Evolutionary conservation across 345 rosid species (phyloP).

Genomic region (Physaria fendleri): DNA sequence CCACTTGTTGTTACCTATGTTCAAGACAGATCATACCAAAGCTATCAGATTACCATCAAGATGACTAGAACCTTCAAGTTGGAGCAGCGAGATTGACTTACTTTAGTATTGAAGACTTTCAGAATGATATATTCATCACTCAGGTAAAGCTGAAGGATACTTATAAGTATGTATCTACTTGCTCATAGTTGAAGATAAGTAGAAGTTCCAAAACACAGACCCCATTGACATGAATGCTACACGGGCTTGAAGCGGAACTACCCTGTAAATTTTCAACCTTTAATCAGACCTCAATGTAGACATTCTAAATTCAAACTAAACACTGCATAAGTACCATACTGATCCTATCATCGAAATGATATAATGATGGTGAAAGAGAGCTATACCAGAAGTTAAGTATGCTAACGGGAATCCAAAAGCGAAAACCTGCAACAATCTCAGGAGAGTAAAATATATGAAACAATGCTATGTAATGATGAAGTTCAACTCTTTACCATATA

Average conservation of each 20-base stretch:
- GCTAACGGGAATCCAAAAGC: conserved; percentile 97
- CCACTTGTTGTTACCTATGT: background rate
- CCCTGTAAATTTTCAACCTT: conserved; percentile 45
- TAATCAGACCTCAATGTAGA: background rate
- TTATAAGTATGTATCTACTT: conserved; percentile 37
- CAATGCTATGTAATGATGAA: background rate
- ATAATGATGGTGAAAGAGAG: background rate
- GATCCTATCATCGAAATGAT: background rate
- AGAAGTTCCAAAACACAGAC: conserved; percentile 94
- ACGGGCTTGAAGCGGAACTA: conserved; percentile 87
- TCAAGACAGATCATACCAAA: background rate
- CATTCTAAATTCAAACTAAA: background rate
- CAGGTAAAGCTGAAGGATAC: background rate
- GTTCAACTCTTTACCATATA: conserved; percentile 42
- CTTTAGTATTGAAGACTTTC: conserved; percentile 4
- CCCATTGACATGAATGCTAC: conserved; percentile 93
- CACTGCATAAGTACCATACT: background rate
- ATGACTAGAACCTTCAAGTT: background rate
- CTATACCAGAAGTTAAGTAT: conserved; percentile 69
- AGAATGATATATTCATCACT: conserved; percentile 1
- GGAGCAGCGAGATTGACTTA: conserved; percentile 13
- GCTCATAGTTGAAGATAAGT: conserved; percentile 81
- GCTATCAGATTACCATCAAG: background rate
- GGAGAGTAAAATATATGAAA: background rate
- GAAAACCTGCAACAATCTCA: conserved; percentile 55